These are phyloP conservation scores for Penicillium thymicola DNA, from an alignment of 2,329 filamentous ascomycete species.

Conservation along the genomic window DNA sequence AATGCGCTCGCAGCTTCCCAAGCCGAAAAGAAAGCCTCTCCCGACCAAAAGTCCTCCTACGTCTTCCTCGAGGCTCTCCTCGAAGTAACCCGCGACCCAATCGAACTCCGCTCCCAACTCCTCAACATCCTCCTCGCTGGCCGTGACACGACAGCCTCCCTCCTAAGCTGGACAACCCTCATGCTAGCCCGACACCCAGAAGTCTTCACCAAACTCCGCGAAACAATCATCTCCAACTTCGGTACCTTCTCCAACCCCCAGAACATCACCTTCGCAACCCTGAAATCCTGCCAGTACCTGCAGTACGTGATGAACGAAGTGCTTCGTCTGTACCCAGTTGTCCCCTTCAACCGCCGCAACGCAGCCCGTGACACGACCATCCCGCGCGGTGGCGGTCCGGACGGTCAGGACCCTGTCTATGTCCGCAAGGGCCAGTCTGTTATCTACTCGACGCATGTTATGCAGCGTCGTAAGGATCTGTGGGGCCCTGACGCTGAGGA, in stretches of 20 bases:
- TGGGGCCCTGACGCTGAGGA: conserved; percentile 48
- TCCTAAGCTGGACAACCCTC: conserved; percentile 46
- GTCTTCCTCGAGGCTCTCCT: conserved; percentile 51
- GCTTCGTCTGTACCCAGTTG: conserved; percentile 46
- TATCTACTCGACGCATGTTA: conserved; percentile 64
- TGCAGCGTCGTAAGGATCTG: conserved; percentile 65
- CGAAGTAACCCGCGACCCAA: conserved; percentile 46
- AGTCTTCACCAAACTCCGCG: conserved; percentile 36
- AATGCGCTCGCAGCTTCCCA: conserved; percentile 32
- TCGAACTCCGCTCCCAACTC: conserved; percentile 48
- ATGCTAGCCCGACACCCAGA: conserved; percentile 42
- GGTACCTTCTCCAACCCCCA: conserved; percentile 39
- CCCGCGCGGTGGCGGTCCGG: conserved; percentile 58
- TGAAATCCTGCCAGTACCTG: conserved; percentile 42
- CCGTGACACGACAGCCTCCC: conserved; percentile 52
- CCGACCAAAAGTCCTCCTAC: conserved; percentile 38
- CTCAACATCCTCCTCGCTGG: conserved; percentile 53
- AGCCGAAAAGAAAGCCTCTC: conserved; percentile 27
- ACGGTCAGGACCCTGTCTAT: conserved; percentile 58
- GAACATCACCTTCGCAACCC: conserved; percentile 43
- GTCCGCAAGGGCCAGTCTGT: conserved; percentile 65
- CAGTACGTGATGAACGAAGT: conserved; percentile 39
- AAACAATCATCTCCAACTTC: conserved; percentile 35
- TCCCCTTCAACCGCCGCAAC: conserved; percentile 46
- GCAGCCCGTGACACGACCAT: conserved; percentile 44